Conservation (phyloP, 2,329 filamentous ascomycete species). For the Xylariaceae sp. region DNA sequence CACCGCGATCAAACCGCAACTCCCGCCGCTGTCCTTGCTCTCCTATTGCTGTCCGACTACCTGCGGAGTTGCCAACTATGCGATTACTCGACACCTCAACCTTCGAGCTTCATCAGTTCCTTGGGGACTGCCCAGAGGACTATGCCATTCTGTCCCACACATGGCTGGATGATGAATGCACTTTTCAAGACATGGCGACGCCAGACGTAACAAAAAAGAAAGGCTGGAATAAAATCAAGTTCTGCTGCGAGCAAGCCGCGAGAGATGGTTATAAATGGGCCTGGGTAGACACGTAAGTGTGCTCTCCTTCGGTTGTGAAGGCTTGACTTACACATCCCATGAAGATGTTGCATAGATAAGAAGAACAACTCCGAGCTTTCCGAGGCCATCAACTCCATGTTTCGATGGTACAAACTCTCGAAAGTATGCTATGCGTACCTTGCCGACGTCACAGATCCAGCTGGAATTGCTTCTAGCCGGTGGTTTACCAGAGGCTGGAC, state of each 20-base stretch:
- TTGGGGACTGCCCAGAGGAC: conserved; percentile 21
- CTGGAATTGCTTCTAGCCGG: too few relatives aligned
- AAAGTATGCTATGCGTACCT: conserved; percentile 34
- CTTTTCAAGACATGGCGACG: conserved; percentile 25
- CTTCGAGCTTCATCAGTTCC: conserved; percentile 32
- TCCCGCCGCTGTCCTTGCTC: too few relatives aligned
- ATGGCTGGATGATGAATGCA: conserved; percentile 34
- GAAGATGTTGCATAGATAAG: too few relatives aligned
- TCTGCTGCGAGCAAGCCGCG: conserved; percentile 28
- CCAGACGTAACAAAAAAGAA: conserved; percentile 23
- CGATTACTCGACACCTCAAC: conserved; percentile 35
- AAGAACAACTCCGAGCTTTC: neutral
- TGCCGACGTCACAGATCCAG: conserved; percentile 29
- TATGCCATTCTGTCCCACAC: conserved; percentile 40
- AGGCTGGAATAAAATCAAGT: conserved; percentile 34
- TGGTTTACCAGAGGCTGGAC: conserved; percentile 31
- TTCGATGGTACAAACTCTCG: conserved; percentile 30
- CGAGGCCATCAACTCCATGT: conserved; percentile 37
- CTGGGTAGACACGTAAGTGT: conserved; percentile 33
- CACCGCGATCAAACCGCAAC: too few relatives aligned
- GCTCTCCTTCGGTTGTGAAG: too few relatives aligned
- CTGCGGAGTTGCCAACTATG: conserved; percentile 26
- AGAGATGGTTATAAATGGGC: conserved; percentile 27
- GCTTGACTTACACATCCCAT: too few relatives aligned
- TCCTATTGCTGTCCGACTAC: too few relatives aligned